A percentile compares a stretch with the other conserved stretches of the same genome.
Conservation (phyloP, 2,329 filamentous ascomycete genomes). For the Blastomyces percursus region DNA sequence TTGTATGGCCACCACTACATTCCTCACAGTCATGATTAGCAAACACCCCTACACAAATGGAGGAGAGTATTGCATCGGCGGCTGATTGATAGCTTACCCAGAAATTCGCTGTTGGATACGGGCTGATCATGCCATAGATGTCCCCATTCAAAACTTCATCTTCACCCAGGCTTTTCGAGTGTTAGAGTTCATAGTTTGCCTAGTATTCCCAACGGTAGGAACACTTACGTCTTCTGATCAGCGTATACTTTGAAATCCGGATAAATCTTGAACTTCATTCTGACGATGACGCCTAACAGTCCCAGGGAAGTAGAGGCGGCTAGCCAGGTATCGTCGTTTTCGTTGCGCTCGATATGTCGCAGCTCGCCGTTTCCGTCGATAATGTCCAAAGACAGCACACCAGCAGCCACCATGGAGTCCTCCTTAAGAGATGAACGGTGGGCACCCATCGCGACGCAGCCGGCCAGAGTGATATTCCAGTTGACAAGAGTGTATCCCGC, state of each 20-base stretch:
- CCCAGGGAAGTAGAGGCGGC: constrained; percentile 43
- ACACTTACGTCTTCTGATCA: constrained; percentile 33
- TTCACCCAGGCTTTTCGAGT: constrained; percentile 29
- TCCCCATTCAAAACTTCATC: constrained; percentile 41
- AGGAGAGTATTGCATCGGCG: not conserved
- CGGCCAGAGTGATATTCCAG: constrained; percentile 45
- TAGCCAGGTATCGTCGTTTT: constrained; percentile 40
- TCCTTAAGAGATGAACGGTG: constrained; percentile 41
- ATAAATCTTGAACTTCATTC: constrained; percentile 42
- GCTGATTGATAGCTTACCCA: constrained; percentile 30
- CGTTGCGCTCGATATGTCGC: constrained; percentile 33
- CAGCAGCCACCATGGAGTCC: constrained; percentile 42
- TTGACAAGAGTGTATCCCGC: constrained; percentile 44
- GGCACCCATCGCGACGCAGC: constrained; percentile 44
- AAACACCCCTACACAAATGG: not conserved
- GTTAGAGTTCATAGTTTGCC: not conserved
- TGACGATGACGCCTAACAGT: constrained; percentile 39
- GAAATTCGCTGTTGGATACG: constrained; percentile 43
- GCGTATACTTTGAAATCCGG: constrained; percentile 44
- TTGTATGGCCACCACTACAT: constrained; percentile 43
- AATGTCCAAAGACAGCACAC: constrained; percentile 40
- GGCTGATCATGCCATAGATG: constrained; percentile 41
- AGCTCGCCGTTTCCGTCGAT: constrained; percentile 39
- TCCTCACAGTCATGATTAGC: not conserved
- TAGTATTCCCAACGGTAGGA: not conserved